These are phyloP conservation scores for Saprolegnia parasitica DNA, from an alignment of 352 stramenopile genomes.

Conservation along the genomic window DNA sequence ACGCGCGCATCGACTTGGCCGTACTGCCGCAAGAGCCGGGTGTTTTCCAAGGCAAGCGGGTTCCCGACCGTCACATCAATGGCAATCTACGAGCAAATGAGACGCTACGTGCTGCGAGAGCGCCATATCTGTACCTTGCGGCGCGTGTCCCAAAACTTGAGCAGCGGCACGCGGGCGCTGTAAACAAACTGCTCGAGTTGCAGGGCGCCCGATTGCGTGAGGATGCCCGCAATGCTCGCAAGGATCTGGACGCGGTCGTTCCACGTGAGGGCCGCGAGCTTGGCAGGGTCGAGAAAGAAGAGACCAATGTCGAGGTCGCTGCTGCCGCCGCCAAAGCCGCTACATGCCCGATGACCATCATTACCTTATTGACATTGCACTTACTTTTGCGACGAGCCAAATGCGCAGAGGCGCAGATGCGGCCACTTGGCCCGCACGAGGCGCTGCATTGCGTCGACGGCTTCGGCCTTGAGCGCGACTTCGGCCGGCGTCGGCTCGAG, in stretches of 20 bases:
- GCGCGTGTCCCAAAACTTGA: constrained; percentile 72
- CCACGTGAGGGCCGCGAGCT: constrained; percentile 34
- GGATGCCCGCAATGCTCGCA: constrained; percentile 36
- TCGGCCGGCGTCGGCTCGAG: constrained; percentile 65
- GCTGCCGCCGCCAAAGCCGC: constrained; percentile 64
- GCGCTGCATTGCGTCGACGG: constrained; percentile 48
- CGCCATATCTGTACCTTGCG: constrained; percentile 40
- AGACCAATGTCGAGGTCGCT: constrained; percentile 79
- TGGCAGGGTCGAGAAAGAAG: constrained; percentile 56
- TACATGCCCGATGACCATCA: constrained; percentile 29
- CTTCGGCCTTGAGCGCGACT: constrained; percentile 43
- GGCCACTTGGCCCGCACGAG: constrained; percentile 54
- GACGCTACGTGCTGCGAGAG: too few relatives aligned
- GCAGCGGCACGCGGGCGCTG: constrained; percentile 63
- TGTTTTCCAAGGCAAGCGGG: constrained; percentile 73
- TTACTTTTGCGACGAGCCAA: constrained; percentile 77
- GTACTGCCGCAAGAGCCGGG: constrained; percentile 70
- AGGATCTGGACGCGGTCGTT: constrained; percentile 60
- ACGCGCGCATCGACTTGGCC: constrained; percentile 66
- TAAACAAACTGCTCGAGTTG: constrained; percentile 65
- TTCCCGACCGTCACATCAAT: constrained; percentile 73
- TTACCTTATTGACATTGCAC: constrained; percentile 7
- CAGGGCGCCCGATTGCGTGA: constrained; percentile 42
- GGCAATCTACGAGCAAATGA: constrained; percentile 38
- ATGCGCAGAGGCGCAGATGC: constrained; percentile 52